Base-by-base conservation (phyloP, 2,329 filamentous ascomycete genomes). In the Didymellaceae sp. region DNA sequence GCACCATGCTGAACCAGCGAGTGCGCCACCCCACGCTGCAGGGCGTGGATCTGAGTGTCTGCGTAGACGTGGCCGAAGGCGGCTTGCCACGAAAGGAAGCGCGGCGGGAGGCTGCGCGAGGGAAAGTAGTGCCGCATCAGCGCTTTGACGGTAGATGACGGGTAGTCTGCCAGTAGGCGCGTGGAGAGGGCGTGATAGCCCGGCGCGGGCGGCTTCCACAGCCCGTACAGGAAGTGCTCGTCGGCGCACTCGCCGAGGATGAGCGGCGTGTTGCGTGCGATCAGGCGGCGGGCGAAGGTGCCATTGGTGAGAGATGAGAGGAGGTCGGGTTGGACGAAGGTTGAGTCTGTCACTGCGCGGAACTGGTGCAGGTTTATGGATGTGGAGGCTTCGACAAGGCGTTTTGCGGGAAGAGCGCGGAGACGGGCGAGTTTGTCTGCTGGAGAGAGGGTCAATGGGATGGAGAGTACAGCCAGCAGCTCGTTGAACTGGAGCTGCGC, bases 1-100 rank as follows among this genome's bases (percentile, higher is more conserved):
- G 77, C 74, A 0, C 77, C 78, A 3, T 71, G 73, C 13, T 66
- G 59, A 0, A 72, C 72, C 1, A 85, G 69, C 0, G 74, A 73
- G 26, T 77, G 66, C 5, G 78, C 70, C 47, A 84, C 77, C 0
- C 82, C 82, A 6, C 81, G 77, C 62, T 82, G 75, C 13, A 82
- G 75, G 14, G 72, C 68, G 57, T 84, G 77, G 7, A 84, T 78
- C 59, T 84, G 82, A 53, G 83, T 77, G 45, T 83, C 79, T 3
- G 82, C 81, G 55, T 84, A 84, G 5, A 84, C 71, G 11, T 71
- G 71, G 0, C 81, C 82, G 61, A 83, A 84, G 0, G 77, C 77
- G 20, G 82, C 77, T 38, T 64, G 56, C 82, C 82, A 84, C 58
- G 77, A 68, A 28, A 68, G 62, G 33, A 71, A 76, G 5, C 62